Base-by-base conservation (phyloP, 2,329 filamentous ascomycete species). In the Penicillium vulpinum region DNA sequence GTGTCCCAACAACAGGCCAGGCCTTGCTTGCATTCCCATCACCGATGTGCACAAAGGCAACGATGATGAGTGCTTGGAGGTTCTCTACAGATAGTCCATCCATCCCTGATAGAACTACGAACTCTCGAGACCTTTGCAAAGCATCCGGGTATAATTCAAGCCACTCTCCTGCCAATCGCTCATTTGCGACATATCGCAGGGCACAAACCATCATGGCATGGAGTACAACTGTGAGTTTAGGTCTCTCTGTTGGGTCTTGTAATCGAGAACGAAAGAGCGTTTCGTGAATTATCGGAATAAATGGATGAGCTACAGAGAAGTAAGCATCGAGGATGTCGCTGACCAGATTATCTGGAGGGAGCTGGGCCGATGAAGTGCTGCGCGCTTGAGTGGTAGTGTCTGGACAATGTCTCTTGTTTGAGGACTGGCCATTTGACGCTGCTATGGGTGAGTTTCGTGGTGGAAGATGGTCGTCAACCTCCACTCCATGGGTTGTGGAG, bases 301-400 rank as follows among this genome's bases (percentile, higher is more conserved):
- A 78, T 9, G 76, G 76, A 38, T 78, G 76, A 5, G 77, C 69
- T n/a, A 68, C 52, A 6, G 63, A 61, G 55, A 78, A 78, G 55
- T 78, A 74, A 5, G 70, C 69, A 5, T 78, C 65, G 1, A 78
- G 63, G 13, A 75, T 67, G 5, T 69, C 65, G 5, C 71, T 54
- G 6, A 62, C 61, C 5, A 73, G 56, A 2, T 65, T 16, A 10
- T 68, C 52, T 9, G 5, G 56, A 43, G 35, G 56, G 3, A 21
- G 51, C 26, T n/a, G n/a, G n/a, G n/a, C n/a, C n/a, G n/a, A n/a
- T n/a, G n/a, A n/a, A n/a, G n/a, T n/a, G n/a, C n/a, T n/a, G n/a
- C n/a, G n/a, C n/a, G n/a, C n/a, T n/a, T n/a, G n/a, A n/a, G n/a
- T n/a, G n/a, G n/a, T n/a, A n/a, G n/a, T n/a, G n/a, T n/a, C n/a